Conservation (phyloP, 2,329 filamentous ascomycete genomes). For the Fusarium sp. region DNA sequence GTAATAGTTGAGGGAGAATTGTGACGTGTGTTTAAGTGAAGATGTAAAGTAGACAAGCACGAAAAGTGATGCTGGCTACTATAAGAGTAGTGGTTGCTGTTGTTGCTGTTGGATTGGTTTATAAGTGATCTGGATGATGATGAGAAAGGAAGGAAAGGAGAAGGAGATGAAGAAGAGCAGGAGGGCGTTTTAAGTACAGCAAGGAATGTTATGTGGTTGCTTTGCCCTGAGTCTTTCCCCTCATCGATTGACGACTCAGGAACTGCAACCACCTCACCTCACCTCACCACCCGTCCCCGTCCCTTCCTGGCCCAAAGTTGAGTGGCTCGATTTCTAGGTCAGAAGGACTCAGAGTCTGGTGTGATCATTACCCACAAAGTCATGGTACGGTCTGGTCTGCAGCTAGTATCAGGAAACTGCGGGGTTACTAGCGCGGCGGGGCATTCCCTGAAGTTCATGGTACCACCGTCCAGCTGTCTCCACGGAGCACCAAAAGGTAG, state of each 20-base stretch:
- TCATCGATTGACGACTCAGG: conserved; percentile 36
- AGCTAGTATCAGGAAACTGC: conserved; percentile 33
- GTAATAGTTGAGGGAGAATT: conserved; percentile 37
- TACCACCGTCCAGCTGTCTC: background rate
- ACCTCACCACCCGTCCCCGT: conserved; percentile 11
- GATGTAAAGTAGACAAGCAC: conserved; percentile 28
- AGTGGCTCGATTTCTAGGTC: conserved; percentile 33
- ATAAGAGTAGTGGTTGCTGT: conserved; percentile 1
- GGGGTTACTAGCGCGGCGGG: conserved; percentile 32
- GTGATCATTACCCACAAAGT: conserved; percentile 35
- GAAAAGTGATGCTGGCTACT: conserved; percentile 26
- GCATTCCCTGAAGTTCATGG: conserved; percentile 16
- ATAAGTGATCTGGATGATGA: conserved; percentile 35
- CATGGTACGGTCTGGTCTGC: conserved; percentile 25
- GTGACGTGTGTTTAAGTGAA: conserved; percentile 25
- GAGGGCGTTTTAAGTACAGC: conserved; percentile 41
- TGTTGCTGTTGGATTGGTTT: conserved; percentile 38
- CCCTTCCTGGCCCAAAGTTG: conserved; percentile 23
- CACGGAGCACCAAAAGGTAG: background rate
- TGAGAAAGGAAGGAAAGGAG: conserved; percentile 40
- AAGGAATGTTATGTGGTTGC: conserved; percentile 30
- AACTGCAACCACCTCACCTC: conserved; percentile 31
- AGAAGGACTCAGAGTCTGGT: conserved; percentile 33
- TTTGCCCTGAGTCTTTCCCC: conserved; percentile 31
- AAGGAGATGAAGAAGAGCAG: conserved; percentile 37